These are phyloP conservation scores for Scutellaria baicalensis DNA, from an alignment of 257 asterid species.

Conservation along the genomic window DNA sequence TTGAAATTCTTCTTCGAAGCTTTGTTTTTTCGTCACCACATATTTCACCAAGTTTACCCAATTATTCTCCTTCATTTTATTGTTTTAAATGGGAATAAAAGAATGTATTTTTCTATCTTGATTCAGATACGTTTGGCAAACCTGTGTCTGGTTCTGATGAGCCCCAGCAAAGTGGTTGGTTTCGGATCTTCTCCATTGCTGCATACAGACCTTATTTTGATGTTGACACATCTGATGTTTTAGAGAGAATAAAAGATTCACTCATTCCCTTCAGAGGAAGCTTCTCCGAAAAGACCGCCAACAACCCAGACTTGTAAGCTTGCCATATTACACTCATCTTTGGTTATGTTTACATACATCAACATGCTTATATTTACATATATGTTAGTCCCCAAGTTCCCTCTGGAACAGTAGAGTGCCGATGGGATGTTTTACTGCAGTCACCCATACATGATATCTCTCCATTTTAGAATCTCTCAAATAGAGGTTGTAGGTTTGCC, in stretches of 20 bases:
- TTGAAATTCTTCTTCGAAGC: neutral
- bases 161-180: conserved; percentile 85
- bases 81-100: neutral
- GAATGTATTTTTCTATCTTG: conserved; percentile 2
- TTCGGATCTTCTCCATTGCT: conserved; percentile 69
- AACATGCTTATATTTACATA: no score
- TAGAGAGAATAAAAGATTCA: conserved; percentile 88
- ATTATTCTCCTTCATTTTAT: neutral
- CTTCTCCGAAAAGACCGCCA: conserved; percentile 81
- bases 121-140: conserved; percentile 79
- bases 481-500: neutral
- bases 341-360: neutral
- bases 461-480: neutral
- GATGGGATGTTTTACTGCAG: neutral
- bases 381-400: no score
- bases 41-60: neutral
- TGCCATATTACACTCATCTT: neutral
- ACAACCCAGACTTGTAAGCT: conserved; percentile 85
- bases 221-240: conserved; percentile 91
- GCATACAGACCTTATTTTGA: conserved; percentile 95
- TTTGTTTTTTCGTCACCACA: neutral
- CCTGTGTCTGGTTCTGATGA: conserved; percentile 66
- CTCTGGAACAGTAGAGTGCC: neutral
- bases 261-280: conserved; percentile 82
- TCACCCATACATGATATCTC: neutral